Base-by-base conservation (phyloP, 305 asterid species). In the Solanum chacoense region DNA sequence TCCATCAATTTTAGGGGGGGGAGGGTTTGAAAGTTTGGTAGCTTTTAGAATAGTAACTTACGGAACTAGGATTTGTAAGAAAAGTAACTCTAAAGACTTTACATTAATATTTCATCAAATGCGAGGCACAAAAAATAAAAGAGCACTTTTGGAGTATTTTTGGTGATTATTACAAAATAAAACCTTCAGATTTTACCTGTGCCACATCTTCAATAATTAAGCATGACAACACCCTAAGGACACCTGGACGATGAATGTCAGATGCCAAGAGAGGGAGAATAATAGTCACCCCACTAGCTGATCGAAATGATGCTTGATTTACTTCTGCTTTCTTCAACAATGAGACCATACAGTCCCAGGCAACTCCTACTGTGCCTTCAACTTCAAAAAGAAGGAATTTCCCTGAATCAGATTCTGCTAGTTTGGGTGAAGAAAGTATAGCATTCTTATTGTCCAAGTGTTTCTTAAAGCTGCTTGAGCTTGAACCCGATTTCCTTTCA, bases 261-360 rank as follows among this genome's bases (percentile, higher is more conserved):
- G 98, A 93, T 65, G 94, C 97, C 94, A 98, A 91, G 90, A 98
- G 96, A 35, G 99, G 99, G 92, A 98, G 98, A 86, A 94, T 90
- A 89, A 92, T 88, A 50, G 95, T 81, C 88, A 95, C 94, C 89
- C 98, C 99, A 92, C 94, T 93, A 90, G 92, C 96, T 88, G 97
- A 91, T 88, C 99, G 99, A 90, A 98, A 96, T 83, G 96, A 93
- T 38, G 93, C 90, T 92, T 96, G 99, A 94, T 93, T 96, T 86
- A 96, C 93, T 91, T 98, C 99, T 80, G 98, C 93, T 94, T 94
- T 98, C 95, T 96, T 96, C 89, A 98, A 90, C 88, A 98, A 93
- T 79, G 98, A 95, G 89, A 96, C 96, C 92, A 96, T 88, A 93
- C 98, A 96, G 91, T 98, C 99, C 99, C 99, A 98, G 67, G 99